A percentile compares a stretch with the other conserved stretches of the same genome.
These are phyloP conservation scores for Ceriops zippeliana DNA, from an alignment of 345 rosid species.

Conservation along the genomic window DNA sequence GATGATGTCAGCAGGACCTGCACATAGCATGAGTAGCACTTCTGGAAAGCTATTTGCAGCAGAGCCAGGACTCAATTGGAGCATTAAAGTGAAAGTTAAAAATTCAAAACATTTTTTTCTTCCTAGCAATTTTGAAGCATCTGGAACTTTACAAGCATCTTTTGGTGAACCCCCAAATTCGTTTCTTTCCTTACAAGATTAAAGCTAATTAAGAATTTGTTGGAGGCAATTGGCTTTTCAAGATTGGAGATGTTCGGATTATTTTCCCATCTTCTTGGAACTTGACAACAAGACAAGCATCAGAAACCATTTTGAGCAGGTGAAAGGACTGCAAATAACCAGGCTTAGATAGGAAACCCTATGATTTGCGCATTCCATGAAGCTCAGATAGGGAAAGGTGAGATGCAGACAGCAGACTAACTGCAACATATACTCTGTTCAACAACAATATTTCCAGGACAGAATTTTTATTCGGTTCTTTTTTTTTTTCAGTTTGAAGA, in stretches of 20 bases:
- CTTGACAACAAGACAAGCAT: too few relatives aligned
- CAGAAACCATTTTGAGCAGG: too few relatives aligned
- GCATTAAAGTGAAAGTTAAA: neutral
- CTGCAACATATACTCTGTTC: neutral
- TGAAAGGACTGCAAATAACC: too few relatives aligned
- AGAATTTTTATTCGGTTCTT: neutral
- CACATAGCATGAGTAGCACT: neutral
- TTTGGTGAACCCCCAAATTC: neutral
- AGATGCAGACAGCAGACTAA: neutral
- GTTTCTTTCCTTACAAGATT: neutral
- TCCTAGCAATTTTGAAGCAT: neutral
- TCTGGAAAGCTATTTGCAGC: too few relatives aligned
- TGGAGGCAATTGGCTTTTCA: neutral
- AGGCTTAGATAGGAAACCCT: too few relatives aligned
- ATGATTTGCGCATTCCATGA: neutral
- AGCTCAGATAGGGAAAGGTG: neutral
- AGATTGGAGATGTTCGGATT: neutral
- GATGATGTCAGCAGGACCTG: constrained; percentile 22
- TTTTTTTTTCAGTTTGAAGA: too few relatives aligned
- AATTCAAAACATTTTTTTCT: neutral
- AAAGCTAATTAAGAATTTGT: neutral
- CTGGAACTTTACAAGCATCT: neutral
- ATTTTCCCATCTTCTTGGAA: too few relatives aligned
- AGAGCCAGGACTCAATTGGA: too few relatives aligned
- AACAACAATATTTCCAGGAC: neutral